These are phyloP conservation scores for Saccharomycopsis sp. DNA, from an alignment of 805 yeast species.

Conservation along the genomic window DNA sequence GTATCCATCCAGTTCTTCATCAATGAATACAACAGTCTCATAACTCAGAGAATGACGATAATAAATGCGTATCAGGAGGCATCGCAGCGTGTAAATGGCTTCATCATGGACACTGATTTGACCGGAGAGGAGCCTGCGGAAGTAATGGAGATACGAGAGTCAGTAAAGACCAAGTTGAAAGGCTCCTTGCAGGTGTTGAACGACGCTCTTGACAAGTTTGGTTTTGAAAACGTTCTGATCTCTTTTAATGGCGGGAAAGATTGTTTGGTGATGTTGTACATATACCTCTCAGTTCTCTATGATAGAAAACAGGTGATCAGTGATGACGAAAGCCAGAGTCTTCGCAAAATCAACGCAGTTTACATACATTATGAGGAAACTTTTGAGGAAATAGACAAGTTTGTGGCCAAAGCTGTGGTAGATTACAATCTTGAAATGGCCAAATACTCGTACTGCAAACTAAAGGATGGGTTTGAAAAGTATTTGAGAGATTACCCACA, in stretches of 20 bases:
- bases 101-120: constrained; percentile 5
- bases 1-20: background rate
- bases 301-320: constrained; percentile 12
- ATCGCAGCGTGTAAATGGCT: constrained; percentile 2
- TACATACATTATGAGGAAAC: constrained; percentile 71
- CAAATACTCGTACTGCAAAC: constrained; percentile 31
- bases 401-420: constrained; percentile 48
- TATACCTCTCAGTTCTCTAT: constrained; percentile 54
- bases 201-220: constrained; percentile 21
- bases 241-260: constrained; percentile 97
- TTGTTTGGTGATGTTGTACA: constrained; percentile 78
- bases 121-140: constrained; percentile 5
- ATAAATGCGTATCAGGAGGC: background rate
- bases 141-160: constrained; percentile 1
- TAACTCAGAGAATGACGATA: constrained; percentile 4
- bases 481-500: constrained; percentile 48
- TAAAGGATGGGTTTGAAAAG: constrained; percentile 64
- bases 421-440: constrained; percentile 48
- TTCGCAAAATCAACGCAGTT: constrained; percentile 45
- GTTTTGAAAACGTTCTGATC: constrained; percentile 52
- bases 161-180: constrained; percentile 14
- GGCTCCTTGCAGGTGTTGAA: constrained; percentile 10
- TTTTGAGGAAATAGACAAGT: constrained; percentile 62
- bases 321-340: constrained; percentile 19
- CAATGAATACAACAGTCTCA: background rate